Percentiles rank a stretch among this genome's conserved stretches.
phyloP scores from a whole-genome alignment of 2,329 filamentous ascomycete species.

The Pezicula rhizophila region DNA sequence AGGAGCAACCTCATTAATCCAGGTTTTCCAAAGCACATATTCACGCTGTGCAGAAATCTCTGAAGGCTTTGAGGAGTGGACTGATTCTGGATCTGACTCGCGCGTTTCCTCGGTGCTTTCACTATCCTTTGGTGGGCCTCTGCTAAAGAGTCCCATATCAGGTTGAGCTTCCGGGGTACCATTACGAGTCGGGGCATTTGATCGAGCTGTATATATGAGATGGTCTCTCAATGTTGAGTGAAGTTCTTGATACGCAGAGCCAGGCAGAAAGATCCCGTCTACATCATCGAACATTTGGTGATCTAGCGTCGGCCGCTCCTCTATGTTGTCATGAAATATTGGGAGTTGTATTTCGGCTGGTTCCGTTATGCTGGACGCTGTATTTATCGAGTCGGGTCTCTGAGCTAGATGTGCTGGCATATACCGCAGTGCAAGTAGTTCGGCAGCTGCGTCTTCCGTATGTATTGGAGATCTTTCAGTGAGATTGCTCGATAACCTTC shows the following conservation, averaged over 20 bases:
- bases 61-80: conserved; percentile 14
- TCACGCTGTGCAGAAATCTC: conserved; percentile 26
- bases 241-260: conserved; percentile 40
- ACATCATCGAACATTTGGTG: conserved; percentile 7
- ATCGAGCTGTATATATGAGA: conserved; percentile 37
- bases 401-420: not conserved
- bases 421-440: conserved; percentile 10
- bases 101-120: conserved; percentile 4
- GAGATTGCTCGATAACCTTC: not conserved
- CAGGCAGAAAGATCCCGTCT: conserved; percentile 39
- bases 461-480: conserved; percentile 2
- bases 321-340: not conserved
- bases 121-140: not conserved
- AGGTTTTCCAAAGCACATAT: conserved; percentile 34
- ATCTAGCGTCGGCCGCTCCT: conserved; percentile 1
- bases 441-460: conserved; percentile 11
- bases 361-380: not conserved
- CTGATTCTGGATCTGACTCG: conserved; percentile 11
- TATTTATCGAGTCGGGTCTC: not conserved
- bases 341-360: not conserved
- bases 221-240: conserved; percentile 39
- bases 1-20: conserved; percentile 35
- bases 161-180: conserved; percentile 17
- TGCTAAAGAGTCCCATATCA: conserved; percentile 9
- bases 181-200: conserved; percentile 30